Evolutionary conservation across 495 filamentous ascomycete genomes (phyloP), one percentile per base, ranked within the genome.

Genomic region (Aspergillus incahuasiensis): DNA sequence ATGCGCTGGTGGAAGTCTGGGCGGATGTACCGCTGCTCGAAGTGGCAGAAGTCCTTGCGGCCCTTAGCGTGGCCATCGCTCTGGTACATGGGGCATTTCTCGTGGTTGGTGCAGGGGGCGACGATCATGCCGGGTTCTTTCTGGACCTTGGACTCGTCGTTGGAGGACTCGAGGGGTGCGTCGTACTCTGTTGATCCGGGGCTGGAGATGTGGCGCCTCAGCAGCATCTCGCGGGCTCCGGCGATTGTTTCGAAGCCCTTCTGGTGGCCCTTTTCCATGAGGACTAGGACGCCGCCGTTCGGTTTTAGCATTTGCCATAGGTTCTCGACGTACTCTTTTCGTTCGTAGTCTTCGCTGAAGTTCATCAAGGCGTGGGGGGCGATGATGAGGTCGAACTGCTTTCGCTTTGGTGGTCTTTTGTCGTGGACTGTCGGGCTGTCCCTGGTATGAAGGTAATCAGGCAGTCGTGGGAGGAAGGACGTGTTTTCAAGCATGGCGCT

Each of bases 31-130:
- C 95, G 82, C 70, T 98, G 94, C 50, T 72, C 74, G 70, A 98
- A 98, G 67, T 89, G 88, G 68, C 94, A 98, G 63, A 85, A 95
- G 63, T 98, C 94, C 61, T 86, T 89, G 59, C 94, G 82, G 19
- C 88, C 87, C 38, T 74, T 73, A 45, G 78, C 79, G 21, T 84
- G 74, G 0, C 91, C 91, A 0, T 85, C 78, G 0, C 74, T 73
- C 32, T 80, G 74, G 63, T 95, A 97, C 86, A 98, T 91, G 0
- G 94, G 94, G 62, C 94, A 98, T 52, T 80, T 82, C 1, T 68
- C 72, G 67, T 97, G 95, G 71, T 91, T 96, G 1, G 94, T 98
- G 69, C 94, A 98, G 0, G 94, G 94, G 0, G 95, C 94, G 56
- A 98, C 80, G 60, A 98, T 97, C 85, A 92, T 91, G 58, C 91